Evolutionary conservation across 192 early-diverging fungal species (phyloP), one percentile per base, ranked within the genome.

Genomic region (Entrophospora sp.): DNA sequence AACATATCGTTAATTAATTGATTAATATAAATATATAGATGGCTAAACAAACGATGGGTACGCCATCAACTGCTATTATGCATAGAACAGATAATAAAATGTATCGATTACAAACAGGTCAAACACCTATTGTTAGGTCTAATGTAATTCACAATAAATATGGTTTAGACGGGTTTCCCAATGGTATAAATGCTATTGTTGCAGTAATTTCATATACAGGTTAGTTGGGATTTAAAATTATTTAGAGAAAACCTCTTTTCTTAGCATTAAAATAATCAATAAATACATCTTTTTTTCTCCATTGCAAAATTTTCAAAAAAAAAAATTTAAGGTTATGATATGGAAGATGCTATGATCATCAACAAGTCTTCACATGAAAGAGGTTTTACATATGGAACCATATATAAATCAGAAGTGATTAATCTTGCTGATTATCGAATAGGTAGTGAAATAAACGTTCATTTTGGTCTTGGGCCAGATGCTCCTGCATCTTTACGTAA

Each of bases 31-130:
- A 13, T 20, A 8, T 71, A 67, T 34, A 93, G 88, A 98, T 98
- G 96, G 94, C 92, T 72, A 98, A 98, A 73, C 96, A 98, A 81
- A 87, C 94, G 37, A 98, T 98, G 96, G 96, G 96, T 68, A 96
- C 96, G 5, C 96, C 96, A 25, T 82, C 87, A 55, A 86, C 89
- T 62, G 89, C 91, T n/a, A 72, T 91, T 55, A 82, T 84, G 38
- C 83, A 88, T 73, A 89, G 96, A 69, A 95, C 93, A 0, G 96
- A 98, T 76, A 98, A 96, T 80, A 98, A 98, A 77, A 81, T 96
- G 77, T 98, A 98, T 70, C 90, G 94, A 34, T 77, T 98, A 43
- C 94, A 98, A 80, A 94, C 89, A 4, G 94, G 91, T 24, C 96
- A 98, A 79, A 93, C 91, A 9, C 96, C 96, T 14, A 88, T 98